Evolutionary conservation across 2,329 filamentous ascomycete species (phyloP).

Genomic region (Didymella glomerata): DNA sequence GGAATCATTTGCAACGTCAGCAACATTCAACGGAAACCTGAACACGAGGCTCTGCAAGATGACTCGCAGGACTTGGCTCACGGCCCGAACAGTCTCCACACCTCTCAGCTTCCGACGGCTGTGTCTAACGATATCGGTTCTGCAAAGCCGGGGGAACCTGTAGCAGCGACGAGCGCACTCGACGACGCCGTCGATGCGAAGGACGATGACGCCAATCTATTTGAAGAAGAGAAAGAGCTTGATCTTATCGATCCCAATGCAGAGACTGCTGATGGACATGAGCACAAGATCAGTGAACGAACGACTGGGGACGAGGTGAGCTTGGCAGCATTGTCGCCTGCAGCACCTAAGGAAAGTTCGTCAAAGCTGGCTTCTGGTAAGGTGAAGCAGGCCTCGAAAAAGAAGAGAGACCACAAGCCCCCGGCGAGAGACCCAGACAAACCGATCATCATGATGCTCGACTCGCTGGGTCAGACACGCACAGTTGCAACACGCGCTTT

Average conservation of each 20-base stretch:
- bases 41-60: background rate
- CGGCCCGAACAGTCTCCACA: background rate
- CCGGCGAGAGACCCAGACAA: conserved; percentile 47
- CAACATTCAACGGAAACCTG: conserved; percentile 59
- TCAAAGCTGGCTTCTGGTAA: background rate
- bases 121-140: background rate
- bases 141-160: background rate
- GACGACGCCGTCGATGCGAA: background rate
- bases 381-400: conserved; percentile 20
- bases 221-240: conserved; percentile 33
- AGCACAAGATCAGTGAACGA: background rate
- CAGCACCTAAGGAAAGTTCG: background rate
- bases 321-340: background rate
- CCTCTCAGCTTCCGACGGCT: background rate
- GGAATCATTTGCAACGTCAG: conserved; percentile 92
- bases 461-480: conserved; percentile 76
- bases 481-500: conserved; percentile 69
- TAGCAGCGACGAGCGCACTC: background rate
- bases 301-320: no score
- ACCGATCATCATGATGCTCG: conserved; percentile 82
- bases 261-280: background rate
- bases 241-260: conserved; percentile 34
- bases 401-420: conserved; percentile 34
- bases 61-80: conserved; percentile 15
- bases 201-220: conserved; percentile 20